Percentiles rank a stretch among this genome's conserved stretches.
Conservation (phyloP, 2,329 filamentous ascomycete species). For the Mycosphaerella arachidis region DNA sequence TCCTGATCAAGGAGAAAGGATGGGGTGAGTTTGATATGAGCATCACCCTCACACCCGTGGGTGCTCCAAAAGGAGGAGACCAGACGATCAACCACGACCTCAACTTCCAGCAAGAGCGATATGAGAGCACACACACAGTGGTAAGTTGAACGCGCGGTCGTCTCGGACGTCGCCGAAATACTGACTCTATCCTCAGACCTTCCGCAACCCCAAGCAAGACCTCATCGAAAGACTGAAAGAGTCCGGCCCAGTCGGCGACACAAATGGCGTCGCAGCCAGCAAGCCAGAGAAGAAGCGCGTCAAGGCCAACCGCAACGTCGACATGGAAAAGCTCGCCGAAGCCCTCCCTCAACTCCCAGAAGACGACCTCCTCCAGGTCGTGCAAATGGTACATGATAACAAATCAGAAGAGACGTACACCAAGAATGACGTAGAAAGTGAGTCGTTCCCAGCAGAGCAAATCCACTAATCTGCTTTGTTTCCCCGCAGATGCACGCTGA, state of each 20-base stretch:
- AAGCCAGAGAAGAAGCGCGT: conserved; percentile 71
- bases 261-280: conserved; percentile 49
- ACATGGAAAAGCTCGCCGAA: conserved; percentile 96
- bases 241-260: conserved; percentile 65
- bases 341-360: conserved; percentile 83
- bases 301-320: conserved; percentile 54
- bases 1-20: conserved; percentile 85
- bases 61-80: conserved; percentile 72
- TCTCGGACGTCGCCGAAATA: not conserved
- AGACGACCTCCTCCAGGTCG: conserved; percentile 89
- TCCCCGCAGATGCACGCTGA: not conserved
- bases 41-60: conserved; percentile 72
- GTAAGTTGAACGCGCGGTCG: conserved; percentile 40
- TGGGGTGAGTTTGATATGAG: conserved; percentile 98
- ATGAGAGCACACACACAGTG: conserved; percentile 76
- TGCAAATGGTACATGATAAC: conserved; percentile 97
- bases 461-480: conserved; percentile 22
- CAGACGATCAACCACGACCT: conserved; percentile 79
- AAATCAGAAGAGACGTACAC: conserved; percentile 93
- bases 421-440: conserved; percentile 92
- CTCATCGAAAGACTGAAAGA: conserved; percentile 74
- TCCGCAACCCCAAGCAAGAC: conserved; percentile 90
- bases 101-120: conserved; percentile 77
- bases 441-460: conserved; percentile 10
- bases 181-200: conserved; percentile 48